These are phyloP conservation scores for Cordyceps cateniannulata DNA, from an alignment of 2,329 filamentous ascomycete species.

Conservation along the genomic window DNA sequence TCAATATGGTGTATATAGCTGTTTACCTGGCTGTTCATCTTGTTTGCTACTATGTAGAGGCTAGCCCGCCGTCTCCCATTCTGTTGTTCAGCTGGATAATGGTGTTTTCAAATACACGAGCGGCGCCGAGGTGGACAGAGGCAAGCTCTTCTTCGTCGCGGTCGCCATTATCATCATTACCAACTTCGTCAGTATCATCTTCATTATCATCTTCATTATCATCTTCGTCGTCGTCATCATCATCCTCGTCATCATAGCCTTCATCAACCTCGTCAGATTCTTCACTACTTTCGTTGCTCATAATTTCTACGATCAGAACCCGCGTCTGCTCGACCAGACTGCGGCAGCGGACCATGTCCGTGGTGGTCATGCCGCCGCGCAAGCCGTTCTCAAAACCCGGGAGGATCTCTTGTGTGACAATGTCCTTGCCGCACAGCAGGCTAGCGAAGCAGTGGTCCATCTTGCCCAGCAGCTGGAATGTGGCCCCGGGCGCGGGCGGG, in stretches of 20 bases:
- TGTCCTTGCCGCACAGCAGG: conserved; percentile 61
- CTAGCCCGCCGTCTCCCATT: conserved; percentile 39
- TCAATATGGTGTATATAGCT: background rate
- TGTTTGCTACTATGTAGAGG: background rate
- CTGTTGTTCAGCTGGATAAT: conserved; percentile 67
- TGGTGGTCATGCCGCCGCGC: conserved; percentile 61
- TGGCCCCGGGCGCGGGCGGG: conserved; percentile 50
- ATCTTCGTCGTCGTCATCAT: conserved; percentile 28
- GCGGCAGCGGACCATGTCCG: conserved; percentile 82
- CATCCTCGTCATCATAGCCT: conserved; percentile 18
- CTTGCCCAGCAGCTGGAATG: conserved; percentile 68
- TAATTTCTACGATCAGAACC: conserved; percentile 60
- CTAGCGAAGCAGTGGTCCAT: conserved; percentile 79
- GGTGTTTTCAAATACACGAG: conserved; percentile 72
- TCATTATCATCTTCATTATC: background rate
- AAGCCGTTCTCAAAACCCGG: conserved; percentile 62
- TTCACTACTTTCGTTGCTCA: conserved; percentile 36
- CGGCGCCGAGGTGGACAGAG: conserved; percentile 60
- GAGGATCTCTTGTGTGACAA: conserved; percentile 56
- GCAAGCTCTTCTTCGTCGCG: conserved; percentile 29
- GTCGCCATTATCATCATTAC: background rate
- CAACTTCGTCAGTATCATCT: background rate
- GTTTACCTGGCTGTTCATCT: background rate
- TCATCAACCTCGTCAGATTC: conserved; percentile 32
- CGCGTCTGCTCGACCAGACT: conserved; percentile 74